Evolutionary conservation across 73 alveolate genomes (phyloP).

Genomic region (Paraurostyla sp.): DNA sequence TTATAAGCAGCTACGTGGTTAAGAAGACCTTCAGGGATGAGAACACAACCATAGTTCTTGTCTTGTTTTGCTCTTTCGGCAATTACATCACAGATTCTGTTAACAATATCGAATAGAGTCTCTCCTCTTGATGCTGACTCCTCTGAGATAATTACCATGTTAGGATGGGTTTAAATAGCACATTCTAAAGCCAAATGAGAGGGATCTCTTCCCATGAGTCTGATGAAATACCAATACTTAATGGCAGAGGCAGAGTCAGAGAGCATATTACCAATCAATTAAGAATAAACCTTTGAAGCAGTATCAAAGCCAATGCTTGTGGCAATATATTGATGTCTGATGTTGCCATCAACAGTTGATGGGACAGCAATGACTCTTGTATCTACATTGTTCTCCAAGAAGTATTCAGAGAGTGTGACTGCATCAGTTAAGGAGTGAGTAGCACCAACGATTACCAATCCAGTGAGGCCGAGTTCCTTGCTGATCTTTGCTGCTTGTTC

Average conservation of each 20-base stretch:
- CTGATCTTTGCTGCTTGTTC: conserved; percentile 37
- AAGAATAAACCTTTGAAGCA: conserved; percentile 88
- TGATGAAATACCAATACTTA: conserved; percentile 93
- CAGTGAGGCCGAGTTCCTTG: conserved; percentile 78
- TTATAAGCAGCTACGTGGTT: conserved; percentile 85
- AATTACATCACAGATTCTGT: conserved; percentile 78
- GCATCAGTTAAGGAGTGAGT: conserved; percentile 93
- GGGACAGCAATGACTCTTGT: conserved; percentile 91
- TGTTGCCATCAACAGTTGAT: conserved; percentile 88
- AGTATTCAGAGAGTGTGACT: conserved; percentile 85
- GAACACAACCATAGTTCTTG: conserved; percentile 83
- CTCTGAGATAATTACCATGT: conserved; percentile 83
- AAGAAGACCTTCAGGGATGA: conserved; percentile 90
- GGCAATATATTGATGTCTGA: conserved; percentile 81
- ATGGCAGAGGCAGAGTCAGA: conserved; percentile 92
- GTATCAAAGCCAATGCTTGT: conserved; percentile 91
- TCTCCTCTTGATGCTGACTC: conserved; percentile 78
- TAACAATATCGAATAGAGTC: conserved; percentile 78
- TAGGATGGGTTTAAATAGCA: conserved; percentile 92
- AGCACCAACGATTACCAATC: conserved; percentile 94
- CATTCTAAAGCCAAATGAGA: conserved; percentile 92
- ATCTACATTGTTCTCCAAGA: conserved; percentile 72
- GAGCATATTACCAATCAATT: conserved; percentile 86
- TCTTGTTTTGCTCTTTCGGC: conserved; percentile 74
- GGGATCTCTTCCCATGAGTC: conserved; percentile 96